Conservation (phyloP, 495 filamentous ascomycete species). For the Neurospora hispaniola region DNA sequence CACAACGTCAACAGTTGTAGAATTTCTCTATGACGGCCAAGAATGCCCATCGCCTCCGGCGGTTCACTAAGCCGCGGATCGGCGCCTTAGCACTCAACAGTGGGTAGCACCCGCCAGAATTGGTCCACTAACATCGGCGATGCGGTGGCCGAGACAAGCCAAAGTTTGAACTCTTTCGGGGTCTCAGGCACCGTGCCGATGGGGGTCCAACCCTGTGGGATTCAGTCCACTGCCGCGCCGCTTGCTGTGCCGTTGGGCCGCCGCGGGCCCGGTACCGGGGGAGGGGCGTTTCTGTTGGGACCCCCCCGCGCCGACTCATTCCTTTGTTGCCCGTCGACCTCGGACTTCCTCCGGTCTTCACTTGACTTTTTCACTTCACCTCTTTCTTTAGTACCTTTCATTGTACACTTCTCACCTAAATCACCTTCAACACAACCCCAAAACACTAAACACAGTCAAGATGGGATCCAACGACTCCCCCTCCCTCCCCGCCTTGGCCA, state of each 20-base stretch:
- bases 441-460: neutral
- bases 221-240: neutral
- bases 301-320: neutral
- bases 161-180: neutral
- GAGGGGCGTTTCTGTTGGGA: neutral
- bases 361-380: neutral
- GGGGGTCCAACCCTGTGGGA: neutral
- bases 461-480: neutral
- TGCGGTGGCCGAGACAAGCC: neutral
- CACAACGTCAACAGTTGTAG: neutral
- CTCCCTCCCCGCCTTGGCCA: slow-evolving; percentile 45
- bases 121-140: neutral
- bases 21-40: neutral
- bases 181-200: neutral
- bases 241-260: neutral
- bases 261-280: neutral
- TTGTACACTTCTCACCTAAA: neutral
- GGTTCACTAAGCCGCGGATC: neutral
- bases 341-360: neutral
- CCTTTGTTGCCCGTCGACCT: neutral
- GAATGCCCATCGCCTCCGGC: neutral
- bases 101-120: neutral
- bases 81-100: neutral
- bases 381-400: neutral
- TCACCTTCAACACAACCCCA: neutral